A percentile compares a stretch with the other conserved stretches of the same genome.
Conservation (phyloP, 169 alveolate genomes). For the Cryptosporidium baileyi region DNA sequence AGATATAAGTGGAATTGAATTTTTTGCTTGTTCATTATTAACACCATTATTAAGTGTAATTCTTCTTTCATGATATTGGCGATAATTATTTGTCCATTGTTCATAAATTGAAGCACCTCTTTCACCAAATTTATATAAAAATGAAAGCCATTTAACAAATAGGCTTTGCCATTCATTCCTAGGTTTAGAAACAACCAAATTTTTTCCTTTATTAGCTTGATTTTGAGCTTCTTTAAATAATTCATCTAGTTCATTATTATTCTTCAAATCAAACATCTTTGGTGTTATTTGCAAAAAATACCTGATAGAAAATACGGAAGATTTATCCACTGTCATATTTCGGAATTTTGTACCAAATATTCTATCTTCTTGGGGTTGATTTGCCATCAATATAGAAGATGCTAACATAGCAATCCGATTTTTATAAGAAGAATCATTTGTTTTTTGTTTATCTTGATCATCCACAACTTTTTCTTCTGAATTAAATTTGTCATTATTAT, state of each 20-base stretch:
- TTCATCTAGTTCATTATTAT: not conserved
- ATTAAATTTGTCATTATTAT: constrained; percentile 64
- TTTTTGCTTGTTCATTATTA: not conserved
- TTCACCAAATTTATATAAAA: not conserved
- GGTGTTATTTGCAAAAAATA: constrained; percentile 13
- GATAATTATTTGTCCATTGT: constrained; percentile 10
- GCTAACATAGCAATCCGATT: no score
- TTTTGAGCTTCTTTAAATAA: not conserved
- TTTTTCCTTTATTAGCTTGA: not conserved
- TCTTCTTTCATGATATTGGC: constrained; percentile 65
- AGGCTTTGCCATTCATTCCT: constrained; percentile 21
- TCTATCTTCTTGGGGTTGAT: no score
- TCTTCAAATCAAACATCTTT: not conserved
- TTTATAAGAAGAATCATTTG: no score
- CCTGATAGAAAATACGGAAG: constrained; percentile 3
- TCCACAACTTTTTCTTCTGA: constrained; percentile 42
- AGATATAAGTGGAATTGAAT: not conserved
- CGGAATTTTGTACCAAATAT: no score
- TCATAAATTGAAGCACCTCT: constrained; percentile 20
- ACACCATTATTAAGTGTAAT: constrained; percentile 13
- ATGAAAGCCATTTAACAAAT: constrained; percentile 40
- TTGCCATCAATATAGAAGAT: no score
- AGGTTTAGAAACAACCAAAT: not conserved
- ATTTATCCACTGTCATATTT: not conserved
- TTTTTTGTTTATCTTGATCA: no score